A percentile compares a stretch with the other conserved stretches of the same genome.
These are phyloP conservation scores for Malus hybrid DNA, from an alignment of 331 rosid species.

Conservation along the genomic window DNA sequence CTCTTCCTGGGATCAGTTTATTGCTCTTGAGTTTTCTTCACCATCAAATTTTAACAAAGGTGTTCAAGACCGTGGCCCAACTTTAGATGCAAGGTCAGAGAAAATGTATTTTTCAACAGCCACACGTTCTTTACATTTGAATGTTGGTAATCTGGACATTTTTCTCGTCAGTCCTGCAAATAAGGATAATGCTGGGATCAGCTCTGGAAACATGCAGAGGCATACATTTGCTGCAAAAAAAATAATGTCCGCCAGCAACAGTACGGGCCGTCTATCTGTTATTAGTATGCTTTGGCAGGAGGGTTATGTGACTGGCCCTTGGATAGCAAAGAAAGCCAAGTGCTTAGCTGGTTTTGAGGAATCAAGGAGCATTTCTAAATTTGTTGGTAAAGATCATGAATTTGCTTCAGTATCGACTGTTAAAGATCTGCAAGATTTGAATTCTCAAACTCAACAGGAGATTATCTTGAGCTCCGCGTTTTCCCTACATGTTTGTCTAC, in stretches of 20 bases:
- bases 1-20: slow-evolving; percentile 59
- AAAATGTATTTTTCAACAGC: slow-evolving; percentile 39
- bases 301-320: slow-evolving; percentile 82
- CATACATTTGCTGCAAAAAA: slow-evolving; percentile 41
- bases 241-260: slow-evolving; percentile 47
- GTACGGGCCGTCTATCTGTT: slow-evolving; percentile 38
- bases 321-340: slow-evolving; percentile 86
- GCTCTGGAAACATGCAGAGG: slow-evolving; percentile 27
- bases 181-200: slow-evolving; percentile 20
- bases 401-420: slow-evolving; percentile 68
- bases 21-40: slow-evolving; percentile 69
- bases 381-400: slow-evolving; percentile 54
- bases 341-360: slow-evolving; percentile 56
- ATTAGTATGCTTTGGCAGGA: slow-evolving; percentile 69
- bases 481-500: slow-evolving; percentile 43
- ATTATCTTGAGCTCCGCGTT: slow-evolving; percentile 74
- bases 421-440: slow-evolving; percentile 58
- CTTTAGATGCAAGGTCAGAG: slow-evolving; percentile 37
- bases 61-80: slow-evolving; percentile 26
- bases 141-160: slow-evolving; percentile 43
- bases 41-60: slow-evolving; percentile 28
- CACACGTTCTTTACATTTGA: slow-evolving; percentile 53
- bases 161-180: slow-evolving; percentile 45
- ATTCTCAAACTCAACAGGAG: slow-evolving; percentile 70
- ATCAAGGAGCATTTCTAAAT: slow-evolving; percentile 46